These are phyloP conservation scores for Oleoguttula mirabilis DNA, from an alignment of 495 filamentous ascomycete genomes.

Conservation along the genomic window DNA sequence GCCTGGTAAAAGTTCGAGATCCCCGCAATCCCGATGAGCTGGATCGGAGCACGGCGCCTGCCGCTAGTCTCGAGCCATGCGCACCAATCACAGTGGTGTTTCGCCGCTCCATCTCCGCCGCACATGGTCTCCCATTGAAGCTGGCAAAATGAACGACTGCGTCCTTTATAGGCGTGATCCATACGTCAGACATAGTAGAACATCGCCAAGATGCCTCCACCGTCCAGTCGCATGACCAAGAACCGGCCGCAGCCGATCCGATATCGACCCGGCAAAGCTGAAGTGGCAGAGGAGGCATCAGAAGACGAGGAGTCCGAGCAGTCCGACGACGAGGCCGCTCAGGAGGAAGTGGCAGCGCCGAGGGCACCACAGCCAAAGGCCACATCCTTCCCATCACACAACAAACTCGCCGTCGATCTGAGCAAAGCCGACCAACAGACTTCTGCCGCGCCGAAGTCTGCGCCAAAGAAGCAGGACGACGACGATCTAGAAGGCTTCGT, in stretches of 20 bases:
- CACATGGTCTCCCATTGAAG: too few species aligned
- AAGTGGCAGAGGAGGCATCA: constrained; percentile 55
- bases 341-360: constrained; percentile 26
- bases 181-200: neutral
- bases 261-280: constrained; percentile 74
- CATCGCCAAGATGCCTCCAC: constrained; percentile 56
- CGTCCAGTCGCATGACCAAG: constrained; percentile 71
- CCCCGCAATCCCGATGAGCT: neutral
- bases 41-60: neutral
- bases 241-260: constrained; percentile 75
- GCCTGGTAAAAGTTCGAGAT: too few species aligned
- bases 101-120: neutral
- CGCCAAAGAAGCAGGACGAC: constrained; percentile 36
- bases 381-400: constrained; percentile 37
- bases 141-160: neutral
- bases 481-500: constrained; percentile 30
- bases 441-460: constrained; percentile 40
- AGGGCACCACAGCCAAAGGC: constrained; percentile 46
- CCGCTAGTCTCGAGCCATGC: too few species aligned
- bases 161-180: neutral
- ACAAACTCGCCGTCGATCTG: constrained; percentile 43
- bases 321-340: constrained; percentile 30
- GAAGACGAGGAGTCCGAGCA: constrained; percentile 50
- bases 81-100: neutral
- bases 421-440: constrained; percentile 55